These are phyloP conservation scores for Vitis labrusca DNA, from an alignment of 164 flowering plant species.

Conservation along the genomic window DNA sequence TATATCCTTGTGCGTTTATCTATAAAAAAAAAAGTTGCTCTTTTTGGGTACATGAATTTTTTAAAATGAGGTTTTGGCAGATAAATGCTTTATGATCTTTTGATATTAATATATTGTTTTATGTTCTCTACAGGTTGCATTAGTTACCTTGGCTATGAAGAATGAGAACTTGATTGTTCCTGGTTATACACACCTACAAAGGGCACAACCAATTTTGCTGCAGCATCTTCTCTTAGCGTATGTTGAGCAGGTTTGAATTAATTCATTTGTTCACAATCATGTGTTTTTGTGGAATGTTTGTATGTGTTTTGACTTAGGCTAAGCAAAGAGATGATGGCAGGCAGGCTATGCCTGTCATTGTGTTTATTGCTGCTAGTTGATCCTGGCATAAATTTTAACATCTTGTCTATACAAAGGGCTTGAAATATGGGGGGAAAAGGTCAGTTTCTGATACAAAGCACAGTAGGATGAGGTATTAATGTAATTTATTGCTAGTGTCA, in stretches of 20 bases:
- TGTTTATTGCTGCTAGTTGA: too few relatives aligned
- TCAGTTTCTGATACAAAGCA: too few relatives aligned
- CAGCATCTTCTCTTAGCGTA: conserved; percentile 89
- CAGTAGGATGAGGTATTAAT: too few relatives aligned
- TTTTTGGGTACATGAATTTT: not conserved
- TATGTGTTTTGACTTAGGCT: too few relatives aligned
- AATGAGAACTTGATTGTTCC: conserved; percentile 89
- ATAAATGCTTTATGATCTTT: not conserved
- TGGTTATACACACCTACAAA: conserved; percentile 95
- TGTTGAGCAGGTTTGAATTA: conserved; percentile 84
- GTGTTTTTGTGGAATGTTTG: not conserved
- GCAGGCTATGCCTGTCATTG: too few relatives aligned
- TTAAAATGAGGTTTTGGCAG: not conserved
- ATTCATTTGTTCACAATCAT: not conserved
- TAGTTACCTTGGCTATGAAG: conserved; percentile 67
- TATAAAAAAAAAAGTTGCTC: not conserved
- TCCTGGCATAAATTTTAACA: too few relatives aligned
- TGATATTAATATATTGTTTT: not conserved
- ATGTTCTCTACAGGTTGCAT: conserved; percentile 47
- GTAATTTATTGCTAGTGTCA: too few relatives aligned
- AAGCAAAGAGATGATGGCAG: too few relatives aligned
- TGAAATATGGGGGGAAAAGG: too few relatives aligned
- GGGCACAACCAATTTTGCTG: conserved; percentile 93
- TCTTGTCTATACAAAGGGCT: too few relatives aligned
- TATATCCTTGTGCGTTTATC: too few relatives aligned